Percentiles rank a stretch among this genome's conserved stretches.
Evolutionary conservation across 306 rosid species (phyloP).

Genomic region (Cucumis melo): DNA sequence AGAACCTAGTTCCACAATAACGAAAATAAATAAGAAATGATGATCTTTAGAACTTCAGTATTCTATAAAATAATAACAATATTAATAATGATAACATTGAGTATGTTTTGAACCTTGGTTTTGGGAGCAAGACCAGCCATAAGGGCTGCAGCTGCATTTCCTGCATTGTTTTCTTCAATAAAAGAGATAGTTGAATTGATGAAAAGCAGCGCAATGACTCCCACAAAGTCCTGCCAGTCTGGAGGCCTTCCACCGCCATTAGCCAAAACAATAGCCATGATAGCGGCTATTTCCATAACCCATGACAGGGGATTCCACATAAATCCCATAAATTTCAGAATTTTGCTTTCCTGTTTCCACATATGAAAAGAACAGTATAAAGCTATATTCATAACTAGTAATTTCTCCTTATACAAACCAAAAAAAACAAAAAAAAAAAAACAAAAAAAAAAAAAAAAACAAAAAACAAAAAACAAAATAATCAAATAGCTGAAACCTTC

Average conservation of each 20-base stretch:
- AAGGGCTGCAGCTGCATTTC: slow-evolving; percentile 99
- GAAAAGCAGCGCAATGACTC: slow-evolving; percentile 57
- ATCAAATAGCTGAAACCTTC: slow-evolving; percentile 26
- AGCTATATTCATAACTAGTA: neutral
- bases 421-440: no score
- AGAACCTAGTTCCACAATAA: slow-evolving; percentile 39
- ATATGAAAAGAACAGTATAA: slow-evolving; percentile 5
- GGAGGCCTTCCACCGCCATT: slow-evolving; percentile 83
- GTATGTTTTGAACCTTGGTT: slow-evolving; percentile 50
- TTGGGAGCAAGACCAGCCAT: slow-evolving; percentile 99
- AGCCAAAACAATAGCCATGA: slow-evolving; percentile 93
- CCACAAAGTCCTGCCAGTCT: slow-evolving; percentile 96
- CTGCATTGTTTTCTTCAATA: slow-evolving; percentile 91
- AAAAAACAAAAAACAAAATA: no score
- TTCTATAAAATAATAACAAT: no score
- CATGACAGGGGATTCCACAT: slow-evolving; percentile 99
- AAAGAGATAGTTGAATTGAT: slow-evolving; percentile 95
- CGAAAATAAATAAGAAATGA: no score
- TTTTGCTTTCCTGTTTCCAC: slow-evolving; percentile 60
- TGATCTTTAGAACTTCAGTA: no score
- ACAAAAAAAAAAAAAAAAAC: no score
- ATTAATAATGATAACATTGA: neutral
- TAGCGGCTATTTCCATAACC: slow-evolving; percentile 99
- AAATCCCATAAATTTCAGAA: slow-evolving; percentile 87
- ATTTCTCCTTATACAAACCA: neutral